phyloP scores from a whole-genome alignment of 192 early-diverging fungal genomes.

The Rhizophagus sp. region DNA sequence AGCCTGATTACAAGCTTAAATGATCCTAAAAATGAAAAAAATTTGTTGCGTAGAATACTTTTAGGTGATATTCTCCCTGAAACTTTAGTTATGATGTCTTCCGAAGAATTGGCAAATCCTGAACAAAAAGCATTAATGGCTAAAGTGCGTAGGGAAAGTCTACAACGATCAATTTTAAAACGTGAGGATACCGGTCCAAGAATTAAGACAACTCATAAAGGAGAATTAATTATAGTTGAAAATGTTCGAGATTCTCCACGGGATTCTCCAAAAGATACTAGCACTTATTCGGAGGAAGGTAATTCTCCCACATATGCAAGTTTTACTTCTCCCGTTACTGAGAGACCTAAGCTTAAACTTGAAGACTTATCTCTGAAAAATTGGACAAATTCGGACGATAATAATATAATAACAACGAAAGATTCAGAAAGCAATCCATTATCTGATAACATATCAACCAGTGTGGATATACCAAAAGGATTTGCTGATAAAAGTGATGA shows the following conservation, averaged over 20 bases:
- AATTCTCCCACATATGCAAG: slow-evolving; percentile 13
- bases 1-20: slow-evolving; percentile 81
- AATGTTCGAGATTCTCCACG: slow-evolving; percentile 13
- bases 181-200: slow-evolving; percentile 51
- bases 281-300: not conserved
- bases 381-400: not conserved
- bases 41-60: slow-evolving; percentile 63
- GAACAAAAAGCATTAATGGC: slow-evolving; percentile 62
- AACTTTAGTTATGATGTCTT: slow-evolving; percentile 75
- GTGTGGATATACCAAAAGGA: not conserved
- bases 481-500: not conserved
- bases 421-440: not conserved
- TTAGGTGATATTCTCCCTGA: slow-evolving; percentile 62
- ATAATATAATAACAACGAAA: not conserved
- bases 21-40: slow-evolving; percentile 74
- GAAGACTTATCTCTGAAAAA: slow-evolving; percentile 4
- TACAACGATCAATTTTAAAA: slow-evolving; percentile 57
- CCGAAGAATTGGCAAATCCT: slow-evolving; percentile 89
- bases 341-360: slow-evolving; percentile 12
- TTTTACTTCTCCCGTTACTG: slow-evolving; percentile 2
- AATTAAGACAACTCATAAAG: slow-evolving; percentile 65
- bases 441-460: not conserved
- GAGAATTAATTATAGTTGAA: slow-evolving; percentile 52
- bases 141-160: slow-evolving; percentile 53
- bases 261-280: not conserved